Conservation (phyloP, 495 filamentous ascomycete species). For the Aspergillus asperescens region DNA sequence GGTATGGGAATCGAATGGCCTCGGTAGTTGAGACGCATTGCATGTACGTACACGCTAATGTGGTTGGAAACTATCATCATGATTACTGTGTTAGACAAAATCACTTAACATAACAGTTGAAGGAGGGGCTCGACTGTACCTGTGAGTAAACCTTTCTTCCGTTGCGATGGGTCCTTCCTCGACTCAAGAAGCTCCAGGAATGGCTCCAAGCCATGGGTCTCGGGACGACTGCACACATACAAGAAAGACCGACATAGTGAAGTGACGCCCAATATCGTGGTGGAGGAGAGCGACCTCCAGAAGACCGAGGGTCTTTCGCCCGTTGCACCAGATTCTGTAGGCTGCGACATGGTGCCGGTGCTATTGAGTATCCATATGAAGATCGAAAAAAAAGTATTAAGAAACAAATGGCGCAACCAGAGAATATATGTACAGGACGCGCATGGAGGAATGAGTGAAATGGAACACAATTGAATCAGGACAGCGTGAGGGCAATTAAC, state of each 20-base stretch:
- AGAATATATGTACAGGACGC: neutral
- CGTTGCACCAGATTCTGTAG: slow-evolving; percentile 38
- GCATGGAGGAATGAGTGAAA: slow-evolving; percentile 5
- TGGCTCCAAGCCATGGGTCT: slow-evolving; percentile 65
- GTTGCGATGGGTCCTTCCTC: slow-evolving; percentile 59
- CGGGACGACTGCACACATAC: slow-evolving; percentile 38
- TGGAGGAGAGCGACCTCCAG: slow-evolving; percentile 41
- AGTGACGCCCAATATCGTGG: slow-evolving; percentile 42
- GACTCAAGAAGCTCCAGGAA: slow-evolving; percentile 73
- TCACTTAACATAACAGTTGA: neutral
- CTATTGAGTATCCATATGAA: slow-evolving; percentile 28
- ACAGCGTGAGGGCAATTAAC: slow-evolving; percentile 13
- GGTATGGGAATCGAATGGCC: neutral
- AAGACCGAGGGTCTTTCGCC: slow-evolving; percentile 37
- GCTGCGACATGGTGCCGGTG: slow-evolving; percentile 23
- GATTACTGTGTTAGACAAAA: slow-evolving; percentile 13
- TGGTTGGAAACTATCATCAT: slow-evolving; percentile 78
- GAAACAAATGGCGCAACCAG: neutral
- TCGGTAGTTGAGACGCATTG: slow-evolving; percentile 12
- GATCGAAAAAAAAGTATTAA: neutral
- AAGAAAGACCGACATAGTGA: slow-evolving; percentile 46
- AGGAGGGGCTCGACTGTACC: slow-evolving; percentile 43
- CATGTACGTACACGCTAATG: slow-evolving; percentile 81
- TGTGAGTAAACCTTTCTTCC: slow-evolving; percentile 77
- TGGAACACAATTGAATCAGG: slow-evolving; percentile 8